Conservation (phyloP, 768 basidiomycete genomes). For the Phylloporus sp. region DNA sequence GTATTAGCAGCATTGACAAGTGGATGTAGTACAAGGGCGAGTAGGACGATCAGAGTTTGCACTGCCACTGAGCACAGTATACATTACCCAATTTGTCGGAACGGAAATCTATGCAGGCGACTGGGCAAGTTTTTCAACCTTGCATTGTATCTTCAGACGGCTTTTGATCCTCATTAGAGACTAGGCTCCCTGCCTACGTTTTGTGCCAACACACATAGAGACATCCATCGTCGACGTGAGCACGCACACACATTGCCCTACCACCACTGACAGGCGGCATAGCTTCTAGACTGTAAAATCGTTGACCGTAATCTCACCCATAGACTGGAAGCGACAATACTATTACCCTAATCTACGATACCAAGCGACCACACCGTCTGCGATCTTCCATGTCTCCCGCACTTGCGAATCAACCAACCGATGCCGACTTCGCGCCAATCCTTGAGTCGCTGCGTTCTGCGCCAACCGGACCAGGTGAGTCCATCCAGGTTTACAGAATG, state of each 20-base stretch:
- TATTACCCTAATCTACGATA: slow-evolving; percentile 20
- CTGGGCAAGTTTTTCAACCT: neutral
- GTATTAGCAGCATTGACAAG: neutral
- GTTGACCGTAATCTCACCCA: slow-evolving; percentile 5
- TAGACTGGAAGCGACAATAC: slow-evolving; percentile 19
- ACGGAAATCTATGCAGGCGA: neutral
- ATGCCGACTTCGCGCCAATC: slow-evolving; percentile 39
- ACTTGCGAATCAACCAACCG: slow-evolving; percentile 40
- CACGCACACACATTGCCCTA: slow-evolving; percentile 1
- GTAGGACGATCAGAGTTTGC: too few species aligned
- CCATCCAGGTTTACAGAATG: neutral
- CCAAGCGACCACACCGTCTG: slow-evolving; percentile 12
- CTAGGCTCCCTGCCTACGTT: neutral
- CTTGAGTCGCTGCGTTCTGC: slow-evolving; percentile 48
- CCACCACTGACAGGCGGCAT: neutral
- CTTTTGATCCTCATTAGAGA: too few species aligned
- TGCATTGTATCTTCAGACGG: too few species aligned
- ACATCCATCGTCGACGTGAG: neutral
- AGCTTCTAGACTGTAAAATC: slow-evolving; percentile 16
- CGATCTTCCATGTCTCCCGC: slow-evolving; percentile 47
- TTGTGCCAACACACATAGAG: neutral
- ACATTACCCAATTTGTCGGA: slow-evolving; percentile 6
- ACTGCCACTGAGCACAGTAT: neutral
- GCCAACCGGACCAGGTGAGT: slow-evolving; percentile 57
- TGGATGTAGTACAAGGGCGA: neutral